Conservation (phyloP, 257 asterid genomes). For the Capsicum baccatum region DNA sequence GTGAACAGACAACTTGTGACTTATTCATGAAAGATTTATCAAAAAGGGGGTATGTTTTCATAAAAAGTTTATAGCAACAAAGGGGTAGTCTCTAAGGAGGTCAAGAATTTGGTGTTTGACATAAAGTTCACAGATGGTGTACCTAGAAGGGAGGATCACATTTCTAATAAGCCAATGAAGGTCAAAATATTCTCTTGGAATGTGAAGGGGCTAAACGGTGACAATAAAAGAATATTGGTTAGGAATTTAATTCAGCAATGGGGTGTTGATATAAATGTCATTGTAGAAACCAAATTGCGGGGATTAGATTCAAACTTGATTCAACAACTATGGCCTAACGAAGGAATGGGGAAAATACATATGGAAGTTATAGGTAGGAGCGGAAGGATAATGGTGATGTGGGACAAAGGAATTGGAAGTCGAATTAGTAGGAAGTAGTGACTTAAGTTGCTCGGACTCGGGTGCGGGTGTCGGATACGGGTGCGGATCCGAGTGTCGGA, state of each 20-base stretch:
- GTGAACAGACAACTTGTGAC: background rate
- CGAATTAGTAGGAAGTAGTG: too few relatives aligned
- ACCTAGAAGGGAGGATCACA: background rate
- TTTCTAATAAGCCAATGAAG: background rate
- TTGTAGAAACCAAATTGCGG: background rate
- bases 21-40: background rate
- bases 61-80: too few relatives aligned
- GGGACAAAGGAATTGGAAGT: too few relatives aligned
- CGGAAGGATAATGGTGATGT: too few relatives aligned
- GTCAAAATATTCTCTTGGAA: background rate
- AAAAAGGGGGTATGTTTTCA: too few relatives aligned
- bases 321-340: background rate
- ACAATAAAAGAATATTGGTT: too few relatives aligned
- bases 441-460: too few relatives aligned
- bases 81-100: background rate
- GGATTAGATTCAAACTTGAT: background rate
- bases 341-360: too few relatives aligned
- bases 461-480: too few relatives aligned
- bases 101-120: background rate
- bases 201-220: background rate
- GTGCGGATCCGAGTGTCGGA: too few relatives aligned
- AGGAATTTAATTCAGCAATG: background rate
- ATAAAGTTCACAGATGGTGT: background rate
- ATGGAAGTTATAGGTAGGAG: too few relatives aligned
- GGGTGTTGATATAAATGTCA: background rate